phyloP scores from a whole-genome alignment of 345 rosid species.

The Populus ilicifolia region DNA sequence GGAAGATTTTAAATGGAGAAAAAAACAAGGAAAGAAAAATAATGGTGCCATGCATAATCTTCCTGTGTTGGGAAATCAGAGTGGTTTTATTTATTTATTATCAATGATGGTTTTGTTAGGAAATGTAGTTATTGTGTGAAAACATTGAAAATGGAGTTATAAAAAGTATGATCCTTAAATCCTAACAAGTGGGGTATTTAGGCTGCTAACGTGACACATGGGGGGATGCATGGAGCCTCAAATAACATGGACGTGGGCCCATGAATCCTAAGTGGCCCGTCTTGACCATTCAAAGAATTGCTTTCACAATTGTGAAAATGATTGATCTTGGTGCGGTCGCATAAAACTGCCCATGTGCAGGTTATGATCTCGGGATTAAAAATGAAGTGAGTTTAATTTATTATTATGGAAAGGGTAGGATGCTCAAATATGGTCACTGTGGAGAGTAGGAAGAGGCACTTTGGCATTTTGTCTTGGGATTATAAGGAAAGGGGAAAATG shows the following conservation, averaged over 20 bases:
- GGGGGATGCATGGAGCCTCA: constrained; percentile 31
- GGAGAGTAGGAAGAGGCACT: constrained; percentile 18
- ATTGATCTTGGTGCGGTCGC: constrained; percentile 2
- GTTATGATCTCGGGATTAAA: background rate
- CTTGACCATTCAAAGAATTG: constrained; percentile 23
- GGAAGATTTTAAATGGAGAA: background rate
- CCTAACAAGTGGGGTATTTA: constrained; percentile 33
- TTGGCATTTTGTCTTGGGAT: constrained; percentile 31
- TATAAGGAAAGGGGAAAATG: constrained; percentile 16
- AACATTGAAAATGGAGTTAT: constrained; percentile 5
- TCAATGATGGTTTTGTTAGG: background rate
- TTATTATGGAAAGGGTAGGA: background rate
- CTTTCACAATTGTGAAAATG: background rate
- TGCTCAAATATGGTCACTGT: background rate
- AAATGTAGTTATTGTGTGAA: background rate
- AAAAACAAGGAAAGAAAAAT: constrained; percentile 14
- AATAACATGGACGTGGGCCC: constrained; percentile 36
- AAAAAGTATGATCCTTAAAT: constrained; percentile 39
- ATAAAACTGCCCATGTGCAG: background rate
- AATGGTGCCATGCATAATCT: background rate
- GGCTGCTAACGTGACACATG: constrained; percentile 5
- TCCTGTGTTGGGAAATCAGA: background rate
- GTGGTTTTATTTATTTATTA: background rate
- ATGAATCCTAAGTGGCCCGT: constrained; percentile 17
- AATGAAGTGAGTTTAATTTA: background rate